These are phyloP conservation scores for Arabidopsis lyrata DNA, from an alignment of 441 rosid genomes.

Conservation along the genomic window DNA sequence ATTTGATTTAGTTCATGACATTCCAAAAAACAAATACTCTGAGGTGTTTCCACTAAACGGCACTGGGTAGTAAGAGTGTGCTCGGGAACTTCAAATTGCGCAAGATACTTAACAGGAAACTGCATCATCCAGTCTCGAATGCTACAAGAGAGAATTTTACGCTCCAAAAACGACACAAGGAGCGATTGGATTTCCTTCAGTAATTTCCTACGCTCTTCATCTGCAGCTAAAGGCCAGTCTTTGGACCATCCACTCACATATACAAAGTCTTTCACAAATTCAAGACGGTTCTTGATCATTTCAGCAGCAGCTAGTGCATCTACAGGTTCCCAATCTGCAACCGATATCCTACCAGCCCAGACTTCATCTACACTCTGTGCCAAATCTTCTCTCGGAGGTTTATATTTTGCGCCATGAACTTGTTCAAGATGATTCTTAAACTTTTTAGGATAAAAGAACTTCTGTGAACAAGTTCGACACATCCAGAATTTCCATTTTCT, in stretches of 20 bases:
- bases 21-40: slow-evolving; percentile 33
- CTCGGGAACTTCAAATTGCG: slow-evolving; percentile 11
- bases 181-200: slow-evolving; percentile 9
- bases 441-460: slow-evolving; percentile 9
- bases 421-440: slow-evolving; percentile 32
- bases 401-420: slow-evolving; percentile 10
- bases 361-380: background rate
- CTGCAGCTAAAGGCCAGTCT: slow-evolving; percentile 23
- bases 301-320: slow-evolving; percentile 27
- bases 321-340: slow-evolving; percentile 32
- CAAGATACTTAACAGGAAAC: slow-evolving; percentile 15
- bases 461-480: slow-evolving; percentile 24
- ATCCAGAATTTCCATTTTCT: slow-evolving; percentile 28
- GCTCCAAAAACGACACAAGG: background rate
- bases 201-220: slow-evolving; percentile 18
- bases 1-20: slow-evolving; percentile 15
- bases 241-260: slow-evolving; percentile 40
- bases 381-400: background rate
- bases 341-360: slow-evolving; percentile 20
- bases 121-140: slow-evolving; percentile 22
- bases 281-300: slow-evolving; percentile 16
- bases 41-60: slow-evolving; percentile 36
- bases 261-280: slow-evolving; percentile 16
- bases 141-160: slow-evolving; percentile 20
- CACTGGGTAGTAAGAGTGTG: slow-evolving; percentile 7